Base-by-base conservation (phyloP, 2,329 filamentous ascomycete genomes). In the Hymenoscyphus salicellus region DNA sequence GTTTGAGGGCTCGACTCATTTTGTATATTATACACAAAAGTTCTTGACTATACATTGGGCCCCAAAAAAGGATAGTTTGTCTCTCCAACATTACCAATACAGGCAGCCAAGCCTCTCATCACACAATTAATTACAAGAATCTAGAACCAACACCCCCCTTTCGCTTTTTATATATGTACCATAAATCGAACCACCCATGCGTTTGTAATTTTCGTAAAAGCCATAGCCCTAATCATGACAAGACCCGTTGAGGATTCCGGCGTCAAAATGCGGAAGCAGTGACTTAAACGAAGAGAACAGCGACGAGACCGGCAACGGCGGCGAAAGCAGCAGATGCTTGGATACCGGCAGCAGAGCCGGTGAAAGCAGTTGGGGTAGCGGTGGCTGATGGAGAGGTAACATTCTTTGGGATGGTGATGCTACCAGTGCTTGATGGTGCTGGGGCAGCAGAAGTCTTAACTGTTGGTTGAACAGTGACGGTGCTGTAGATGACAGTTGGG, bases 241-340 rank as follows among this genome's bases (percentile, higher is more conserved):
- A 68, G 60, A 66, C 63, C 63, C 63, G 63, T 69, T 66, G 66
- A 65, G 64, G 60, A 65, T 52, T 68, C 64, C 68, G 67, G 68
- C 67, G 61, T 71, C 63, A 71, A 52, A 66, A 66, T 63, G 57
- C 60, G 64, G 64, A 26, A 16, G 49, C 26, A 56, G 67, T 66
- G 68, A 71, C 69, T 75, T 75, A 75, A 69, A 69, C 72, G 71
- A 77, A 66, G 68, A 76, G 59, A 69, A 75, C 67, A 68, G 72
- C 70, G 63, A 71, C 67, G 59, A 70, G 46, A 64, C 69, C 70
- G 58, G 64, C 64, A 66, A 65, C 49, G 38, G 65, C 65, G 56
- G 67, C 71, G 60, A 81, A 33, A 73, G 72, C 30, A 75, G 75
- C 41, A 71, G 73, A 68, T 68, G 71, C 33, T 73, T 70, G 33